Conservation (phyloP, 768 basidiomycete genomes). For the Podaxis mareebaensis region DNA sequence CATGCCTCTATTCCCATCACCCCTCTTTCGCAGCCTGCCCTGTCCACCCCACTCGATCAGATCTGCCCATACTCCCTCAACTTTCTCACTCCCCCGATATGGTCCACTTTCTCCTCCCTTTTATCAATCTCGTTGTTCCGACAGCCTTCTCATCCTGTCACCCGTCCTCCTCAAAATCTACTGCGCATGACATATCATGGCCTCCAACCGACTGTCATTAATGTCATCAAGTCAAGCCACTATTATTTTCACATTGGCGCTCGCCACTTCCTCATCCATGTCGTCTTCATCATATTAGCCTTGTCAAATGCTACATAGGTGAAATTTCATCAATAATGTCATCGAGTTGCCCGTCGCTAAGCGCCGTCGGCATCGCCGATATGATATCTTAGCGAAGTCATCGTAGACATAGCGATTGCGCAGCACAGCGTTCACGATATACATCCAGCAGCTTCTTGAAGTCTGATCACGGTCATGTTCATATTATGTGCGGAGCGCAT, state of each 20-base stretch:
- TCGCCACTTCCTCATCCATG: background rate
- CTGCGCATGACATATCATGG: background rate
- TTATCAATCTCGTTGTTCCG: background rate
- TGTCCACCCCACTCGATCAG: conserved; percentile 14
- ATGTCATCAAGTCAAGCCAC: background rate
- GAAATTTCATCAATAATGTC: conserved; percentile 3
- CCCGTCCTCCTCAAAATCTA: background rate
- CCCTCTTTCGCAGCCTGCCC: conserved; percentile 7
- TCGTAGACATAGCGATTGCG: background rate
- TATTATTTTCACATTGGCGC: background rate
- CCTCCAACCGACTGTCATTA: background rate
- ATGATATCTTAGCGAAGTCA: background rate
- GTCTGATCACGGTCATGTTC: no score
- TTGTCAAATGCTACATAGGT: background rate
- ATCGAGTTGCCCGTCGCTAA: background rate
- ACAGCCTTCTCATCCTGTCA: background rate
- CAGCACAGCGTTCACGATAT: background rate
- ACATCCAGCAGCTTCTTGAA: background rate
- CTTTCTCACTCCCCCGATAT: conserved; percentile 6
- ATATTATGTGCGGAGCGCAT: no score
- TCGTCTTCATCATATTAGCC: conserved; percentile 1
- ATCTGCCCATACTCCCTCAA: background rate
- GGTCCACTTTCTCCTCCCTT: background rate
- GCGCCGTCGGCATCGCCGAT: background rate
- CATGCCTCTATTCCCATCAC: conserved; percentile 19